Evolutionary conservation across 768 basidiomycete genomes (phyloP), one percentile per base, ranked within the genome.

Genomic region (Cystobasidium onofrii): DNA sequence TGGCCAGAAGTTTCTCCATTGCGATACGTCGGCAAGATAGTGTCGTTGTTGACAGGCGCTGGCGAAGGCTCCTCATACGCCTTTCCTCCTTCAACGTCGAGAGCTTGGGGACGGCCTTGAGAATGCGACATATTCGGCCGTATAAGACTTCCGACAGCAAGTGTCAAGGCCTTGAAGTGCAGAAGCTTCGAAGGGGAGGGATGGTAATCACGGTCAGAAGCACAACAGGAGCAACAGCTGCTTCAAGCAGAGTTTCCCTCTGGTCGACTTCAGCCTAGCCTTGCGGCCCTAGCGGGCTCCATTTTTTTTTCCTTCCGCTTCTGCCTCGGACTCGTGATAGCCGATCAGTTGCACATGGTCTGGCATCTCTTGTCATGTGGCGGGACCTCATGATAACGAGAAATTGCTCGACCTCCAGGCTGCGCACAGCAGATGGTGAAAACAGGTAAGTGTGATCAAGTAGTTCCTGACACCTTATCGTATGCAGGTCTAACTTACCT

Each of bases 21-120:
- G 7, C 46, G 66, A 52, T 69, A 69, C 44, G 66, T 69, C 23
- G 66, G 66, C 12, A 69, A 46, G 43, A 69, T 36, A 29, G 66
- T 55, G 50, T 54, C 46, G 10, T 54, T 25, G 36, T 69, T 69
- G 41, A 64, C 63, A 6, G 33, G 39, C 3, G 31, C 36, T 31
- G 31, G 7, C 3, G 31, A 31, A 20, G 57, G 57, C 20, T 60
- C 57, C 33, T 25, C 57, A 20, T 60, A 60, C 25, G 33, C 33
- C 25, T 20, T 4, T 60, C 57, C 57, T 4, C 57, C 33, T 23
- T 60, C 57, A 6, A 60, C 57, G 57, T 60, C 57, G 27, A 60
- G 29, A 4, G 57, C 57, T 29, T 60, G 29, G 3, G 57, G 13
- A 6, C 57, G 57, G 20, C 33, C 57, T 60, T 60, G 57, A 39